Conservation (phyloP, 208 protist genomes). For the Leishmania lainsoni region DNA sequence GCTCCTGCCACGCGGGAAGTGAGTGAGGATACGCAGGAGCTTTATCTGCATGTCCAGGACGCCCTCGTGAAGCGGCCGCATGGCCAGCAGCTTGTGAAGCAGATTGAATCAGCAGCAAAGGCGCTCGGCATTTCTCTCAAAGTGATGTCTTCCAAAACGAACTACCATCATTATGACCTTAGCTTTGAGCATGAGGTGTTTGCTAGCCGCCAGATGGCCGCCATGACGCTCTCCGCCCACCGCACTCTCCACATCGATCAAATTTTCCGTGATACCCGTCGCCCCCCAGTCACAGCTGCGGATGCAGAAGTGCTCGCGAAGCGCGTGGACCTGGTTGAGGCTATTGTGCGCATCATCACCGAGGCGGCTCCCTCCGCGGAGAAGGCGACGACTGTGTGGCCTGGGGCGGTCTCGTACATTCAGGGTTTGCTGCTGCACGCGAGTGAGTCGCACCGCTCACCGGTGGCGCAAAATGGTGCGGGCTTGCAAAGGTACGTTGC, state of each 20-base stretch:
- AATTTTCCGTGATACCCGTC: constrained; percentile 55
- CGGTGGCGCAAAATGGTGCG: constrained; percentile 38
- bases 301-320: constrained; percentile 31
- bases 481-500: constrained; percentile 44
- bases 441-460: constrained; percentile 45
- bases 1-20: constrained; percentile 40
- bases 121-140: constrained; percentile 51
- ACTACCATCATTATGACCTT: constrained; percentile 85
- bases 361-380: constrained; percentile 3
- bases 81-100: constrained; percentile 48
- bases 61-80: constrained; percentile 54
- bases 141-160: constrained; percentile 62
- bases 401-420: constrained; percentile 58
- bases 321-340: constrained; percentile 68
- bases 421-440: constrained; percentile 55
- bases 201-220: constrained; percentile 63
- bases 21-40: constrained; percentile 20
- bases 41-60: constrained; percentile 86
- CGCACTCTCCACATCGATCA: constrained; percentile 63
- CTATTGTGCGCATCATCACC: constrained; percentile 50
- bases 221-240: constrained; percentile 72
- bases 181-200: constrained; percentile 89
- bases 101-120: constrained; percentile 44
- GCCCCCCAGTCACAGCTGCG: constrained; percentile 23
- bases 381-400: constrained; percentile 24